These are phyloP conservation scores for Ceriops zippeliana DNA, from an alignment of 345 rosid genomes.

Conservation along the genomic window DNA sequence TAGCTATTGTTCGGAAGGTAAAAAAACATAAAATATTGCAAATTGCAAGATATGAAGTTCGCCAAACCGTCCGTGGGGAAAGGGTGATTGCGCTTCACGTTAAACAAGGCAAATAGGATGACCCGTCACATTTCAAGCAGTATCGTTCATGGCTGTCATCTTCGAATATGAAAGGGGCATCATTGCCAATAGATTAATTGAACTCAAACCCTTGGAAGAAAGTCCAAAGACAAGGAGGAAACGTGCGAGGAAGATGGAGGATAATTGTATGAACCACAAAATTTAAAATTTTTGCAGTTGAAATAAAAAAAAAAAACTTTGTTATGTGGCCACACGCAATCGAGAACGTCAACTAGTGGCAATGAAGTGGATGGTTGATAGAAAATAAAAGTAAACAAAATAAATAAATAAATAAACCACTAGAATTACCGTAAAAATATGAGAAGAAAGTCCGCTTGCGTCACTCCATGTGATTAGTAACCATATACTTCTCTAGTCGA, in stretches of 20 bases:
- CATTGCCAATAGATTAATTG: neutral
- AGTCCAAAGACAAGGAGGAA: neutral
- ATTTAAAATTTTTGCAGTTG: neutral
- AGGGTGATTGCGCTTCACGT: no score
- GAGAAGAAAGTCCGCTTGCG: neutral
- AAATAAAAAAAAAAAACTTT: no score
- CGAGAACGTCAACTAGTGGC: neutral
- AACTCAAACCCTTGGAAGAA: neutral
- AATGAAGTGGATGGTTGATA: neutral
- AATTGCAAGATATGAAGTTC: no score
- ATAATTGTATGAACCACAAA: neutral
- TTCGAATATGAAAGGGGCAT: neutral
- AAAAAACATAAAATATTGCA: no score
- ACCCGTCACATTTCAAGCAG: neutral
- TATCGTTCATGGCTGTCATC: neutral
- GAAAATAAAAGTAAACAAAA: neutral
- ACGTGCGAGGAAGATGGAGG: neutral
- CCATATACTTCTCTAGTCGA: neutral
- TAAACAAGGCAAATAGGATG: neutral
- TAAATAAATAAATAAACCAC: neutral
- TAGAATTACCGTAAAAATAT: neutral
- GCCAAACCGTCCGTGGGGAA: no score
- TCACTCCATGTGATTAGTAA: neutral
- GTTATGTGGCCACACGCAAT: neutral
- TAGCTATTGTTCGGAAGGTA: no score